phyloP scores from a whole-genome alignment of 2,329 filamentous ascomycete genomes.

The Scedosporium boydii region DNA sequence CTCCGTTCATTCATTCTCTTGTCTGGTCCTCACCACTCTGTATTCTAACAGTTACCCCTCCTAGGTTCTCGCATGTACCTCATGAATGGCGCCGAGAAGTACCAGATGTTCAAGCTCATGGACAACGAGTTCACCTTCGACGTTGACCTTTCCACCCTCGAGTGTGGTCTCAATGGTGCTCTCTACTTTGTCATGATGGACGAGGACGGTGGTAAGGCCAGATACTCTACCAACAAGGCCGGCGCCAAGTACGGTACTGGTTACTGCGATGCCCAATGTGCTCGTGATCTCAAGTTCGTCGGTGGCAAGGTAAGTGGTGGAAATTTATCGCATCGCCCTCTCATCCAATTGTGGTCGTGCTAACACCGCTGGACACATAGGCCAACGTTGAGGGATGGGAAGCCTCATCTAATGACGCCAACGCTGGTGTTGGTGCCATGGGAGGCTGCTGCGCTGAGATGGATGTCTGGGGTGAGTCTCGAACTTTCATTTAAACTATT shows the following conservation, averaged over 20 bases:
- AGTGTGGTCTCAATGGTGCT: slow-evolving; percentile 57
- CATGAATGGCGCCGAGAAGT: slow-evolving; percentile 42
- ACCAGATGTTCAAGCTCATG: slow-evolving; percentile 50
- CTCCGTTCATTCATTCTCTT: neutral
- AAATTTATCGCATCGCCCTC: neutral
- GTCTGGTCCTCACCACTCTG: neutral
- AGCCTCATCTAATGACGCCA: slow-evolving; percentile 38
- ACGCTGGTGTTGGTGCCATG: slow-evolving; percentile 35
- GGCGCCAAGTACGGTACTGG: slow-evolving; percentile 47
- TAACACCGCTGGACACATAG: slow-evolving; percentile 1
- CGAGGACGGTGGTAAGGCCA: slow-evolving; percentile 37
- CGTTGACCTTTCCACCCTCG: slow-evolving; percentile 53
- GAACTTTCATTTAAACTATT: neutral
- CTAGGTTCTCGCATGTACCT: slow-evolving; percentile 45
- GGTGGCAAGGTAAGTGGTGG: slow-evolving; percentile 21
- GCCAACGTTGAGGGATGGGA: slow-evolving; percentile 32
- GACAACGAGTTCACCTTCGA: slow-evolving; percentile 58
- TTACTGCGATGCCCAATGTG: slow-evolving; percentile 39
- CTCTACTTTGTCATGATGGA: slow-evolving; percentile 51
- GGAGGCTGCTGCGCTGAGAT: slow-evolving; percentile 50
- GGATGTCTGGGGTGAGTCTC: slow-evolving; percentile 36
- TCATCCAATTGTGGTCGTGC: neutral
- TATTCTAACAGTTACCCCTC: neutral
- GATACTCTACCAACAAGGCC: slow-evolving; percentile 32
- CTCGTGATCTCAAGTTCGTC: slow-evolving; percentile 39